Evolutionary conservation across 228 moss, liverwort and hornwort species (phyloP), one percentile per base, ranked within the genome.

Genomic region (Sphagnum fallax): DNA sequence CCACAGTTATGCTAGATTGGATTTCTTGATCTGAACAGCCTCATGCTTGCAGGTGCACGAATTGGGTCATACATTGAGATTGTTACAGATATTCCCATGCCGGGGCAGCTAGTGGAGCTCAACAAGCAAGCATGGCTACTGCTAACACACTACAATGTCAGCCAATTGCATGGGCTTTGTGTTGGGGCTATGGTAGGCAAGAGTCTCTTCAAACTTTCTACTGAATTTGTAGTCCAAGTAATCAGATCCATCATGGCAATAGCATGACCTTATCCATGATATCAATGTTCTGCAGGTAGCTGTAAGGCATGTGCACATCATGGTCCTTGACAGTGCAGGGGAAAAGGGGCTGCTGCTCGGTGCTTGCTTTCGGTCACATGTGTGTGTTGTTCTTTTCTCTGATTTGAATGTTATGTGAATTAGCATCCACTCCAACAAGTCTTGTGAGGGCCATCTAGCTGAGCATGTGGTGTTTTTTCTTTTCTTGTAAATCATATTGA

Each of bases 91-190:
- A 65, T 81, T 32, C 65, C 81, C 53, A 86, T 93, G 79, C 78
- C 76, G 64, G 87, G 70, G 47, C 78, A 73, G 52, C 80, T 93
- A 61, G 79, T 93, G 77, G 84, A 90, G 75, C 84, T 93, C 47
- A 90, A 90, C 79, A 72, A 81, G 55, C 80, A 76, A 74, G 88
- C 90, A 65, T 93, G 88, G 92, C 84, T 93, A 65, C 81, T 93
- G 32, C 79, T 90, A 51, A 90, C 84, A 52, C 92, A 88, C 63
- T 86, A 79, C 55, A 77, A 77, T 16, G 74, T 76, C 63, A 82
- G 73, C 65, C 77, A 77, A 66, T 66, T 93, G 67, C 84, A 88
- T 62, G 90, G 88, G 60, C 85, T 90, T 75, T 81, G 88, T 81
- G 78, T 88, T 62, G 92, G 92, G 64, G 90, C 88, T 70, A 65